Base-by-base conservation (phyloP, 768 basidiomycete species). In the Rhodocollybia butyracea region DNA sequence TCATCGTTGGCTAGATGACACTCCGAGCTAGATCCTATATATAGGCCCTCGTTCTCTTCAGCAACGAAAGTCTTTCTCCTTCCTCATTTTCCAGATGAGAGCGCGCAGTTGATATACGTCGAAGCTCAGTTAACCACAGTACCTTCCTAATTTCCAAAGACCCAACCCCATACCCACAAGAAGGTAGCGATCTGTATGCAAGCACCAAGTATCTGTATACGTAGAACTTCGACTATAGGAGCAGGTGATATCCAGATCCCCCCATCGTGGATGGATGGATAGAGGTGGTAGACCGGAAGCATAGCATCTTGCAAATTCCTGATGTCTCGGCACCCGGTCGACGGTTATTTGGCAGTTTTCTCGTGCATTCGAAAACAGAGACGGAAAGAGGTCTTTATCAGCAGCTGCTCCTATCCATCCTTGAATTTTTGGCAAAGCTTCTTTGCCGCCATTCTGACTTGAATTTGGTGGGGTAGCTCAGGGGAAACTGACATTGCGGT, bases 81-180 rank as follows among this genome's bases (percentile, higher is more conserved):
- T 65, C 60, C 5, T 36, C 12, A 32, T 24, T n/a, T n/a, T 13
- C 39, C n/a, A 29, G 55, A 30, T 38, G 51, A 10, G 45, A 19
- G 12, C 60, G 64, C n/a, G 57, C 54, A 40, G 60, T 61, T 8
- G 63, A 64, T 56, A 76, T 66, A 12, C 29, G 39, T 42, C 81
- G 79, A 62, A 89, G 65, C 58, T 85, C 82, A 58, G 78, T 78
- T 67, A 84, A 75, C 73, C 82, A 88, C n/a, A 88, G 60, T 38
- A 76, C 78, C 72, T 88, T 88, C 41, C 74, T 69, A 63, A 88
- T 81, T 19, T 88, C 81, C 85, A 87, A 45, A 82, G 64, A 3
- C 83, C 80, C 61, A 83, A 72, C 31, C 66, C 71, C 56, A 76
- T 76, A 24, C 48, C 48, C 31, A 50, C 48, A 22, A 50, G 34